Base-by-base conservation (phyloP, 2,329 filamentous ascomycete genomes). In the Exophiala sp. region DNA sequence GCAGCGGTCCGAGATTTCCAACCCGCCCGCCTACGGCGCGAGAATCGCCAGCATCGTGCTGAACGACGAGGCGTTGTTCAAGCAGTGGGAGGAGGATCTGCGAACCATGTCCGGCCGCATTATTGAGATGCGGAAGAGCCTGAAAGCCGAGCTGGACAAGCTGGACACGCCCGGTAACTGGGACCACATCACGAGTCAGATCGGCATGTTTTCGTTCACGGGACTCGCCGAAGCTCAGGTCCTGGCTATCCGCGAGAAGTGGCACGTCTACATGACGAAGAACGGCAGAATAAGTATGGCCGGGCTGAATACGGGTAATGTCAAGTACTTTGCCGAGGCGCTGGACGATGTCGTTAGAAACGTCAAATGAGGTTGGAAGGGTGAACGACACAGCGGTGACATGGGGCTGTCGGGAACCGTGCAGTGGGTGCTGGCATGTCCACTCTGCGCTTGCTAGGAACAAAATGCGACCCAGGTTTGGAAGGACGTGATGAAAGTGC, bases 271-370 rank as follows among this genome's bases (percentile, higher is more conserved):
- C 54, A 77, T 78, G 75, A 97, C 92, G 62, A 96, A 96, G 83
- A 99, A 99, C 68, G 94, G 94, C 18, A 87, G 94, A 45, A 96
- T 97, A 73, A 95, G 89, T 69, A 97, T 99, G 92, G 94, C 94
- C 4, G 94, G 94, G n/a, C 76, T 97, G 62, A 97, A 97, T 73
- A 88, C 89, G 21, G 76, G 86, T 66, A 99, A 97, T 69, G 80
- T 97, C 55, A 90, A 96, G 51, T 96, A 96, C 75, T 88, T 97
- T 66, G 94, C 91, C 44, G 85, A 88, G 72, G 90, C 92, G 1
- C 83, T 97, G 10, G 87, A 96, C 69, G 87, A 87, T 71, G 88
- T 92, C 32, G 89, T 97, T 7, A 48, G 61, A 36, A 48, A 58
- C 33, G 54, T 57, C n/a, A 50, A 59, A 44, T 61, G 41, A 49